These are phyloP conservation scores for Geotrichum reessii DNA, from an alignment of 1,139 yeast genomes.

Conservation along the genomic window DNA sequence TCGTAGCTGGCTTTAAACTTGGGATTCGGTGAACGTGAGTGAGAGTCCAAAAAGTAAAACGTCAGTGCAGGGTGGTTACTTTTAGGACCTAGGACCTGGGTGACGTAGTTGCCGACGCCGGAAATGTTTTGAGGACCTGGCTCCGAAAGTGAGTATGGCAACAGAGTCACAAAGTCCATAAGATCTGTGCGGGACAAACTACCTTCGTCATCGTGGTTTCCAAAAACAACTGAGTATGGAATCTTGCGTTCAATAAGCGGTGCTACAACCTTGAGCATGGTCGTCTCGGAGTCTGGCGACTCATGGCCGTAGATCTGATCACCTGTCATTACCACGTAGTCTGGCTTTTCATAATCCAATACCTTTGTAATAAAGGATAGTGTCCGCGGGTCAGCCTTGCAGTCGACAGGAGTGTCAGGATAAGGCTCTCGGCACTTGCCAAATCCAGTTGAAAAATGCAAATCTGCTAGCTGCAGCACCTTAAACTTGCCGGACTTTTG, in stretches of 20 bases:
- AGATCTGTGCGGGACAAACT: slow-evolving; percentile 54
- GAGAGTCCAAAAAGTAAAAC: slow-evolving; percentile 77
- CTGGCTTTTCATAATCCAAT: slow-evolving; percentile 68
- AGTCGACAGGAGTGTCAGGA: slow-evolving; percentile 43
- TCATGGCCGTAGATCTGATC: slow-evolving; percentile 73
- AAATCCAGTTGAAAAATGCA: slow-evolving; percentile 72
- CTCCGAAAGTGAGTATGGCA: slow-evolving; percentile 64
- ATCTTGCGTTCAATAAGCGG: slow-evolving; percentile 62
- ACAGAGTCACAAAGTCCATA: slow-evolving; percentile 48
- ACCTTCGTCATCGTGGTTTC: slow-evolving; percentile 84
- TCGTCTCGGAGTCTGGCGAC: slow-evolving; percentile 72
- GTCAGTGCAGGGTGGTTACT: slow-evolving; percentile 48
- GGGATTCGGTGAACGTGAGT: slow-evolving; percentile 59
- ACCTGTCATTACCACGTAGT: slow-evolving; percentile 77
- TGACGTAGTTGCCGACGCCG: slow-evolving; percentile 75
- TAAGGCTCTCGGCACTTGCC: slow-evolving; percentile 71
- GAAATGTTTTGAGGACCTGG: slow-evolving; percentile 60
- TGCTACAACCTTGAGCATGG: slow-evolving; percentile 67
- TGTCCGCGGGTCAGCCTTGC: slow-evolving; percentile 74
- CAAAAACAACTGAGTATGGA: slow-evolving; percentile 77
- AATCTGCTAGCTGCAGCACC: slow-evolving; percentile 78
- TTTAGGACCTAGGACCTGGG: slow-evolving; percentile 45
- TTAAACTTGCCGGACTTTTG: slow-evolving; percentile 50
- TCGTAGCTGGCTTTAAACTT: slow-evolving; percentile 75
- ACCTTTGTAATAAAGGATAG: slow-evolving; percentile 54